Percentiles rank a stretch among this genome's conserved stretches.
Conservation (phyloP, 768 basidiomycete species). For the Boletus vinaceobasis region DNA sequence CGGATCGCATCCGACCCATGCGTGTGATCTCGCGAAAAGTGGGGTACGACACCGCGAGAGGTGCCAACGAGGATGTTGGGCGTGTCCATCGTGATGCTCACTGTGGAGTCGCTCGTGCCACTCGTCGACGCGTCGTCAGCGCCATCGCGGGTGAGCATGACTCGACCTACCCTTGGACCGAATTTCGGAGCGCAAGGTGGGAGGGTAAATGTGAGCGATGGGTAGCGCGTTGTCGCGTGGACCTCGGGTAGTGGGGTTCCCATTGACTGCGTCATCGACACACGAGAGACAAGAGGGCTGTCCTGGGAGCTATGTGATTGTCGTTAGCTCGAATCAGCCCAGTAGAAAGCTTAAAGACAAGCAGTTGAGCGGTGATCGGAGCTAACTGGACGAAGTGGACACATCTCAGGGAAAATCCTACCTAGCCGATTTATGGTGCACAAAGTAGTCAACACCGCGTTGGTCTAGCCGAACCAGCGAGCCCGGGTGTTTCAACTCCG, state of each 20-base stretch:
- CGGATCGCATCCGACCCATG: slow-evolving; percentile 44
- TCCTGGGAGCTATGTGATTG: not conserved
- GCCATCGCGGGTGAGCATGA: slow-evolving; percentile 16
- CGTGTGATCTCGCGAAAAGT: slow-evolving; percentile 65
- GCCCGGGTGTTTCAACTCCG: slow-evolving; percentile 9
- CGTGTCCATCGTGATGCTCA: slow-evolving; percentile 46
- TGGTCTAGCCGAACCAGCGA: slow-evolving; percentile 11
- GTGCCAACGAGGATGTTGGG: slow-evolving; percentile 62
- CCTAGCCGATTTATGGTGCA: not conserved
- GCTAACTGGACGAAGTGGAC: not conserved
- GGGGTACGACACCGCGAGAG: slow-evolving; percentile 71
- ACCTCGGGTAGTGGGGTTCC: not conserved
- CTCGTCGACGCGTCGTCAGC: not conserved
- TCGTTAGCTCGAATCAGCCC: not conserved
- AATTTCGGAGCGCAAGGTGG: slow-evolving; percentile 11
- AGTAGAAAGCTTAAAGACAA: not conserved
- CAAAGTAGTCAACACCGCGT: not conserved
- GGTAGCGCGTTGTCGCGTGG: not conserved
- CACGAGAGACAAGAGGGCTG: not conserved
- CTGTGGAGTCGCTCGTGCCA: not conserved
- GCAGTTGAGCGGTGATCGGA: not conserved
- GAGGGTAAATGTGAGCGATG: slow-evolving; percentile 22
- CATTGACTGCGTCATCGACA: slow-evolving; percentile 9
- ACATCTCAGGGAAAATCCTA: not conserved
- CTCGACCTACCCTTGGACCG: slow-evolving; percentile 24